Evolutionary conservation across 1,284 basidiomycete genomes (phyloP), one percentile per base, ranked within the genome.

Genomic region (Malassezia caprae): DNA sequence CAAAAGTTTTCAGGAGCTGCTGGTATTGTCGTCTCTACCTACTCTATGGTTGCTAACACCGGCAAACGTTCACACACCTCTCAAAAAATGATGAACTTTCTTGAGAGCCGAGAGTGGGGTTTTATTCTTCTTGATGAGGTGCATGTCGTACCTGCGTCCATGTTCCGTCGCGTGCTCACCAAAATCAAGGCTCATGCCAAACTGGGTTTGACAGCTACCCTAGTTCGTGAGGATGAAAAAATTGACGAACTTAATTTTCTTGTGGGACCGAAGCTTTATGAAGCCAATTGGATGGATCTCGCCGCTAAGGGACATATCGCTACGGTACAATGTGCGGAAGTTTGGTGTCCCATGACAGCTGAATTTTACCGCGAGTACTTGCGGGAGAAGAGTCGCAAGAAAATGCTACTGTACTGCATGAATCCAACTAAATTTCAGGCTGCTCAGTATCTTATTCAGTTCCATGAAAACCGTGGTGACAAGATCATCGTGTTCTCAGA

Each of bases 261-360:
- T 82, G 96, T 99, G 72, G 94, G 94, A 1, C 94, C 94, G 4
- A 99, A 99, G 78, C 80, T 99, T 41, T 99, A 98, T 76, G 94
- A 99, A 77, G 94, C 94, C 7, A 99, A 99, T 75, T 99, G 94
- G 94, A 98, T 98, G 93, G 94, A 99, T 76, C 83, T 99, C 63
- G 94, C 94, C 28, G 90, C 90, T 56, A 96, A 98, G 76, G 94
- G 94, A 0, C 94, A 99, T 76, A 99, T 99, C 72, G 94, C 94
- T 4, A 98, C 94, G 65, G 94, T 98, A 19, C 94, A 96, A 81
- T 73, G 65, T 75, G 94, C 94, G 13, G 94, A 99, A 77, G 94
- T 99, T 6, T 98, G 94, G 94, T 99, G 94, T 73, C 89, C 90
- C 8, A 98, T 98, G 94, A 96, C 94, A 28, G 93, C 94, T n/a